These are phyloP conservation scores for Scedosporium minutisporum DNA, from an alignment of 2,329 filamentous ascomycete species.

Conservation along the genomic window DNA sequence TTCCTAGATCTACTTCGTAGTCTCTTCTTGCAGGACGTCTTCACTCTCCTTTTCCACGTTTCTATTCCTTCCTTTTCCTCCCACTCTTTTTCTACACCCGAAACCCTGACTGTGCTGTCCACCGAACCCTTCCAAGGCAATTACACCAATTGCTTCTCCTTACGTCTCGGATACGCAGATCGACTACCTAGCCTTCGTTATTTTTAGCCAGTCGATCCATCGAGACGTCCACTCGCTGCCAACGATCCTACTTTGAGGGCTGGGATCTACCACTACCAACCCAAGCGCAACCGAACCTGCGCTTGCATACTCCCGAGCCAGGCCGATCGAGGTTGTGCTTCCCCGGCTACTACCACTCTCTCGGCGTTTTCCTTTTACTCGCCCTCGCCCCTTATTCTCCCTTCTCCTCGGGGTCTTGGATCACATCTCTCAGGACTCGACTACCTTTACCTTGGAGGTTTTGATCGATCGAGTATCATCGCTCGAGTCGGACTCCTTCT, in stretches of 20 bases:
- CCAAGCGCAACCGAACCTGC: not conserved
- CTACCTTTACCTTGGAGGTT: too few species aligned
- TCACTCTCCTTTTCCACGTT: not conserved
- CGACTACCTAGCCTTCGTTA: not conserved
- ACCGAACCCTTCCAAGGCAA: not conserved
- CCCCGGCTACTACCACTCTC: not conserved
- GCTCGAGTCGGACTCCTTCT: too few species aligned
- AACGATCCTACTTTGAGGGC: not conserved
- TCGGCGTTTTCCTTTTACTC: not conserved
- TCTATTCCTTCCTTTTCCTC: not conserved
- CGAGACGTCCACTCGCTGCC: not conserved
- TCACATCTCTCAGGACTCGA: not conserved
- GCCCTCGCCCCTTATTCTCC: not conserved
- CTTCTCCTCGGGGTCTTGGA: not conserved
- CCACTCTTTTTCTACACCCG: not conserved
- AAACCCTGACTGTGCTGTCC: not conserved
- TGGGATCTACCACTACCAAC: not conserved
- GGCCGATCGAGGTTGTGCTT: not conserved
- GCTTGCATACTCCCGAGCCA: not conserved
- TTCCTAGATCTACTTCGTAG: not conserved
- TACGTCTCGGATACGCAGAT: conserved; percentile 5
- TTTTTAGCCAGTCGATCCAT: not conserved
- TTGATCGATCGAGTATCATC: too few species aligned
- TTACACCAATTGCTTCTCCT: not conserved
- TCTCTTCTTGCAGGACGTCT: not conserved